These are phyloP conservation scores for Amanita pseudoporphyria DNA, from an alignment of 768 basidiomycete species.

Conservation along the genomic window DNA sequence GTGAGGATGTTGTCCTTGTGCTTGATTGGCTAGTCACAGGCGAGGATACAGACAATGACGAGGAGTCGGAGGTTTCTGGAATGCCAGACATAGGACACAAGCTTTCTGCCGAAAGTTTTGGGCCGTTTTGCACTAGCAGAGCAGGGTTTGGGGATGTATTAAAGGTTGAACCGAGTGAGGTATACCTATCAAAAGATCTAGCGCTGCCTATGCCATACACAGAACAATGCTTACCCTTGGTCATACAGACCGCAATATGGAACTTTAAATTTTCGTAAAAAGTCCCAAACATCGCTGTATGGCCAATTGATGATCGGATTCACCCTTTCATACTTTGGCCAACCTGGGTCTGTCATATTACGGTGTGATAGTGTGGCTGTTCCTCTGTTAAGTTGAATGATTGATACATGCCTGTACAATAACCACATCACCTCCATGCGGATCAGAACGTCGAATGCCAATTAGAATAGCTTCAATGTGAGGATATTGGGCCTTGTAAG, in stretches of 20 bases:
- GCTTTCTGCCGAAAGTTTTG: constrained; percentile 15
- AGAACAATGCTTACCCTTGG: constrained; percentile 53
- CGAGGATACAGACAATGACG: neutral
- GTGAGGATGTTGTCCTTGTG: too few species aligned
- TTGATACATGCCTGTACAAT: neutral
- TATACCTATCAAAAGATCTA: constrained; percentile 58
- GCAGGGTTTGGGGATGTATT: constrained; percentile 94
- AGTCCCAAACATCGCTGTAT: constrained; percentile 85
- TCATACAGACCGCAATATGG: constrained; percentile 90
- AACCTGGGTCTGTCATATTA: constrained; percentile 78
- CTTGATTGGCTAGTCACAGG: neutral
- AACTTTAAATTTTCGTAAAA: constrained; percentile 62
- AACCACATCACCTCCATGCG: constrained; percentile 73
- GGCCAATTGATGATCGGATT: constrained; percentile 97
- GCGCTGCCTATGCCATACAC: constrained; percentile 1
- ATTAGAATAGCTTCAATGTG: constrained; percentile 76
- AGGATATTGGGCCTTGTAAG: constrained; percentile 60
- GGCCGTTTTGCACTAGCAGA: constrained; percentile 31
- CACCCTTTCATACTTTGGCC: constrained; percentile 85
- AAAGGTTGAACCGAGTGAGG: constrained; percentile 90
- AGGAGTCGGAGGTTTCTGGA: too few species aligned
- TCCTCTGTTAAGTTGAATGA: constrained; percentile 2
- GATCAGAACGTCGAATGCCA: constrained; percentile 84
- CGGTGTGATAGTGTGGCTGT: constrained; percentile 62
- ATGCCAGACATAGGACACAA: constrained; percentile 10